These are phyloP conservation scores for Eucalyptus leucophloia DNA, from an alignment of 345 rosid species.

Conservation along the genomic window DNA sequence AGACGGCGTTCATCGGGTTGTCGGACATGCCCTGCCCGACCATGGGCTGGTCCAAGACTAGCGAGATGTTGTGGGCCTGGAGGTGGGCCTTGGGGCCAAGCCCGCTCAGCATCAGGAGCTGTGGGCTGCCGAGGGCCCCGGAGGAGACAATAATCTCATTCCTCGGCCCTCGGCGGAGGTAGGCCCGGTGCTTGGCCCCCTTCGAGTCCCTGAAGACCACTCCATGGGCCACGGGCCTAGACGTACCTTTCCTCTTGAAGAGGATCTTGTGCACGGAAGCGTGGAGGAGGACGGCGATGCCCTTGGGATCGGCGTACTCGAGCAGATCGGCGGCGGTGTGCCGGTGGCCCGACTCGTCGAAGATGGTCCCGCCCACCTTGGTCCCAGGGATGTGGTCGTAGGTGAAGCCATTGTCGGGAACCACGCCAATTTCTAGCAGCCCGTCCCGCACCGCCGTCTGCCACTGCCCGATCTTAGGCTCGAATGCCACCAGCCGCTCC, in stretches of 20 bases:
- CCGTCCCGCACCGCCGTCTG: conserved; percentile 27
- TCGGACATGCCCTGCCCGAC: conserved; percentile 39
- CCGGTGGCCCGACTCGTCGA: conserved; percentile 15
- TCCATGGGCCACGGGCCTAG: conserved; percentile 13
- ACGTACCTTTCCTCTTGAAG: not conserved
- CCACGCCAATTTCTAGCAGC: conserved; percentile 13
- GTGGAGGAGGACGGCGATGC: conserved; percentile 10
- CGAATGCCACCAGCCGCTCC: conserved; percentile 18
- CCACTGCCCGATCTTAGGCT: conserved; percentile 16
- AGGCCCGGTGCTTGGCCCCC: conserved; percentile 9
- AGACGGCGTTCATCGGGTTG: conserved; percentile 34
- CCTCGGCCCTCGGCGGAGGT: not conserved
- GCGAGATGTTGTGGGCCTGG: not conserved
- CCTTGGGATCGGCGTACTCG: conserved; percentile 16
- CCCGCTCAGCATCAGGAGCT: conserved; percentile 29
- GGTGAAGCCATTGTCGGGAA: conserved; percentile 25
- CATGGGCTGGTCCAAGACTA: conserved; percentile 25
- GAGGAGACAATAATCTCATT: conserved; percentile 24
- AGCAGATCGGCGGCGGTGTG: conserved; percentile 36
- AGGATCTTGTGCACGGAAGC: conserved; percentile 18
- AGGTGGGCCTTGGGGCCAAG: conserved; percentile 24
- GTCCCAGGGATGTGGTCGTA: conserved; percentile 28
- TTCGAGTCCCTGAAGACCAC: conserved; percentile 12
- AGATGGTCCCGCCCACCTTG: conserved; percentile 30
- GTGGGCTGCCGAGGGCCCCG: conserved; percentile 41